Percentiles rank a stretch among this genome's conserved stretches.
Evolutionary conservation across 2,329 filamentous ascomycete genomes (phyloP).

Genomic region (Pseudocercospora fijiensis): DNA sequence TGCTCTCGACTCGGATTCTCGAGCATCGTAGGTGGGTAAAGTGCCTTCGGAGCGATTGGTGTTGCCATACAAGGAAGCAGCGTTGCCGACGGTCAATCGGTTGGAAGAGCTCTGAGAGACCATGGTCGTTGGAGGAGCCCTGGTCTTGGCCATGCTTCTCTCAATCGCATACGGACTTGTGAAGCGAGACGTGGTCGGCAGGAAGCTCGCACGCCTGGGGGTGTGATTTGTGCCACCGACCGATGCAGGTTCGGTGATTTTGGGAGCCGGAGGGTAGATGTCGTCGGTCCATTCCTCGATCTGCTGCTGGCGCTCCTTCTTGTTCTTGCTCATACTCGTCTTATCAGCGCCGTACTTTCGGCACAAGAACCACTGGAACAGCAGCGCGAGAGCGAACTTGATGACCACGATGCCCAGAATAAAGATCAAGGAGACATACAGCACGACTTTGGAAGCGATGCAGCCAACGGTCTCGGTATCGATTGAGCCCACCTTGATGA

Average conservation of each 20-base stretch:
- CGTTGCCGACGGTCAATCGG: conserved; percentile 61
- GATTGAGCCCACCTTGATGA: conserved; percentile 91
- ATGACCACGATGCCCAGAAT: conserved; percentile 84
- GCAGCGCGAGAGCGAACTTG: conserved; percentile 82
- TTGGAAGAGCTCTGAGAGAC: conserved; percentile 79
- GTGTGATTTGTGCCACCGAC: conserved; percentile 62
- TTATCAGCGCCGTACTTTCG: conserved; percentile 80
- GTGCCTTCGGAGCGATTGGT: conserved; percentile 59
- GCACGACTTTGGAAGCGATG: conserved; percentile 94
- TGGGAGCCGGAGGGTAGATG: conserved; percentile 87
- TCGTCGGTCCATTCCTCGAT: conserved; percentile 98
- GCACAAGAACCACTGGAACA: conserved; percentile 96
- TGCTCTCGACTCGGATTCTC: conserved; percentile 33
- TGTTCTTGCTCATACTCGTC: conserved; percentile 77
- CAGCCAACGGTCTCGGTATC: conserved; percentile 96
- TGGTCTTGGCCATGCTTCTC: conserved; percentile 53
- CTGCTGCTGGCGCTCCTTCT: conserved; percentile 82
- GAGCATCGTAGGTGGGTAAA: conserved; percentile 40
- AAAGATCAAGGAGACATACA: conserved; percentile 88
- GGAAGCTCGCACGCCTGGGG: conserved; percentile 82
- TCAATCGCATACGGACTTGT: conserved; percentile 84
- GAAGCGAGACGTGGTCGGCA: conserved; percentile 92
- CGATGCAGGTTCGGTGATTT: conserved; percentile 68
- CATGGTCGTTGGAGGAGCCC: conserved; percentile 81
- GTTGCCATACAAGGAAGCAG: conserved; percentile 68